These are phyloP conservation scores for Buxus sempervirens DNA, from an alignment of 164 flowering plant species.

Conservation along the genomic window DNA sequence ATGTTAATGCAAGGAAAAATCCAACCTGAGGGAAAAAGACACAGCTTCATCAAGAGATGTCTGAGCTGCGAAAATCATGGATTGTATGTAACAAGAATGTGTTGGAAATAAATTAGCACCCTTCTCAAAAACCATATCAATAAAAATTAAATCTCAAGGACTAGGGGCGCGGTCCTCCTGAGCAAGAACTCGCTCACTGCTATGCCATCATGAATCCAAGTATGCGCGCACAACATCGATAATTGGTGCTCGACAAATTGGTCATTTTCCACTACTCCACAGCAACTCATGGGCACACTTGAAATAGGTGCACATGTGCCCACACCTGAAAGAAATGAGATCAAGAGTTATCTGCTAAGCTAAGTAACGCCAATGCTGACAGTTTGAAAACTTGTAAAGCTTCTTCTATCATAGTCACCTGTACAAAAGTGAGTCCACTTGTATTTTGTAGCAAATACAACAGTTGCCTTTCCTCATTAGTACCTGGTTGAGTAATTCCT, in stretches of 20 bases:
- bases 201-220: constrained; percentile 27
- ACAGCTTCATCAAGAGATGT: no score
- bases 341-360: not conserved
- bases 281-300: constrained; percentile 83
- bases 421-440: constrained; percentile 75
- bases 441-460: constrained; percentile 64
- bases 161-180: constrained; percentile 42
- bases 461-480: constrained; percentile 46
- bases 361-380: not conserved
- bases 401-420: constrained; percentile 38
- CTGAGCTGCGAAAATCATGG: no score
- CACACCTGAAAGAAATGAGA: constrained; percentile 53
- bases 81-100: no score
- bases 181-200: constrained; percentile 34
- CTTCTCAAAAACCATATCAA: no score
- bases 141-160: no score
- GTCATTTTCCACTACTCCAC: constrained; percentile 71
- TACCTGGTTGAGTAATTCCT: constrained; percentile 11
- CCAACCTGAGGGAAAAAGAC: constrained; percentile 85
- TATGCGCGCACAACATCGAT: constrained; percentile 69
- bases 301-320: constrained; percentile 97
- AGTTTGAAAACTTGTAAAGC: not conserved
- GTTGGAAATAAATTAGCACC: no score
- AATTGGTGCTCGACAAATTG: constrained; percentile 72
- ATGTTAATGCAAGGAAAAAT: not conserved